Base-by-base conservation (phyloP, 2,329 filamentous ascomycete species). In the Hypoxylon sp. region DNA sequence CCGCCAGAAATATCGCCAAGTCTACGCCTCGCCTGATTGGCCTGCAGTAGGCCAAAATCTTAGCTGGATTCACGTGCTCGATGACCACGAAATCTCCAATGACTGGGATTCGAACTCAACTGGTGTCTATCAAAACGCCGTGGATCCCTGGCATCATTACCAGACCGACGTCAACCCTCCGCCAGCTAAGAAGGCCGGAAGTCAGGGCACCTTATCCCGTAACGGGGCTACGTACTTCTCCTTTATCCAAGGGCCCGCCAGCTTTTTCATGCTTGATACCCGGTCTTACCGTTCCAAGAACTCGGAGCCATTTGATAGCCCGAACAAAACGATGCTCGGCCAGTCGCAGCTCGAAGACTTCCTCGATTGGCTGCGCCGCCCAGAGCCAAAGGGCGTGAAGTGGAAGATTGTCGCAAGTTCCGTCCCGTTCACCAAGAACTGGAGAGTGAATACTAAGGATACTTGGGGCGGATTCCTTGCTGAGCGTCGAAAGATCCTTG, bases 21-120 rank as follows among this genome's bases (percentile, higher is more conserved):
- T 97, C n/a, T 99, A 99, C 75, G 91, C 93, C 0, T 97, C 94
- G 2, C 95, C 95, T 0, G 95, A 97, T 69, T 99, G 96, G 96
- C 83, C 87, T 0, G 81, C 88, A 0, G 89, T 92, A 9, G 88
- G 88, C 0, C 84, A 91, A 70, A 89, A 93, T 58, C 82, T 98
- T n/a, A 96, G 94, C 72, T 99, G 96, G 96, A 93, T 98, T 45
- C 96, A 99, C 74, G 94, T 97, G 1, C 86, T 97, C 5, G 96
- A 99, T 75, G 96, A 99, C 76, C 96, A 99, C 74, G 96, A 99
- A 76, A 97, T 99, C 66, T 87, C 87, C 4, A 98, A 99, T 72
- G 96, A 98, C 79, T 98, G 94, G 93, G 89, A 91, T 64, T 84
- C 86, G 16, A 96, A 95, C 75, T 90, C 87, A 12, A 93, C 92